Evolutionary conservation across 345 rosid species (phyloP).

Genomic region (Aegle marmelos): DNA sequence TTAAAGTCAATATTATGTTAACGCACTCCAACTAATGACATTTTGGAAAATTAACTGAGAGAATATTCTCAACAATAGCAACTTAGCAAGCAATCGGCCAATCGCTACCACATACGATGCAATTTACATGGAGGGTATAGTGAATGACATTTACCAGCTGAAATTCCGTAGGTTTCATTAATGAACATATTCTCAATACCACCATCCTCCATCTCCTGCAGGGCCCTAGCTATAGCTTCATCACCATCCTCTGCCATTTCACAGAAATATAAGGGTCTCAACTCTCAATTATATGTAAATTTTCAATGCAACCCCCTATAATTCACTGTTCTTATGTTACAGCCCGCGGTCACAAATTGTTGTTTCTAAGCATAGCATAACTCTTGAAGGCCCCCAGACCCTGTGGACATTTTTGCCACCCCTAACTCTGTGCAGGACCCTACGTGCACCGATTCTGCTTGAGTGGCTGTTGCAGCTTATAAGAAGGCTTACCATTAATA

Average conservation of each 20-base stretch:
- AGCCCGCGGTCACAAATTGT: no score
- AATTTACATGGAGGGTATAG: rapidly evolving
- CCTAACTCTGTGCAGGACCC: no score
- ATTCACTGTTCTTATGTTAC: no score
- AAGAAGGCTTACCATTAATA: background rate
- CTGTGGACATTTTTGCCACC: no score
- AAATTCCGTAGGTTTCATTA: background rate
- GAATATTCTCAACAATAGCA: background rate
- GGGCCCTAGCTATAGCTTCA: slow-evolving; percentile 1
- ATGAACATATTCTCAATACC: background rate
- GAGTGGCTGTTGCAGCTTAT: no score
- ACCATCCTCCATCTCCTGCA: slow-evolving; percentile 2
- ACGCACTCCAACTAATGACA: background rate
- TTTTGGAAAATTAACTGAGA: no score
- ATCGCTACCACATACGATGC: rapidly evolving
- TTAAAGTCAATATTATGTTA: background rate
- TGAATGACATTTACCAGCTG: background rate
- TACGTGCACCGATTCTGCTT: no score
- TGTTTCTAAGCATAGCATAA: no score
- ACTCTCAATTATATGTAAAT: no score
- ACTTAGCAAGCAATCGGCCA: background rate
- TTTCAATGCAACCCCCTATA: no score
- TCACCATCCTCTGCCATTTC: background rate
- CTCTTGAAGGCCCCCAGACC: no score
- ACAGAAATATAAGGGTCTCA: no score